Base-by-base conservation (phyloP, 345 rosid species). In the Eucalyptus leucophloia region DNA sequence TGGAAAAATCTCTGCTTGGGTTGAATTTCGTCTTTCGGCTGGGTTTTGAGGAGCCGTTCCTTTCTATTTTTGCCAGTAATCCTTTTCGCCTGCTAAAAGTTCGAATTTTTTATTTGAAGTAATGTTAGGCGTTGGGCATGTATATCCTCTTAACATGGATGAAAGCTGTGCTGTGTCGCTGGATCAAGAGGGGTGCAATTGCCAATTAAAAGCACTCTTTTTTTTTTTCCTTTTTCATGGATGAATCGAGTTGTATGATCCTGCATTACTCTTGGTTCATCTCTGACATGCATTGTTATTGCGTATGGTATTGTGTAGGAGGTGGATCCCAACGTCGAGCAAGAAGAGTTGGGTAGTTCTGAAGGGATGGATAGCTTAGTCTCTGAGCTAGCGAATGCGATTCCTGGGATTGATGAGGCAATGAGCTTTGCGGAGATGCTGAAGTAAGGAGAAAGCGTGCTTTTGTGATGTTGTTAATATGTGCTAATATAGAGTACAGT, bases 391-490 rank as follows among this genome's bases (percentile, higher is more conserved):
- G 97, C 99, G 3, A 98, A 95, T 95, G 97, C 99, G 2, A 98
- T 98, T 91, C 99, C 99, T 62, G 99, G 99, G 56, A 98, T 98
- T 72, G 99, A 98, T 42, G 99, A 97, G 92, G 99, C 99, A 6
- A 97, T 98, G 99, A 98, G 99, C 92, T 98, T 98, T 90, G 99
- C 99, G 3, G 99, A 98, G 94, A 98, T 97, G 99, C 94, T 97
- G 86, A 98, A 98, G 99, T 97, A 93, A 93, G 91, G 91, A 28
- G 45, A 24, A 77, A 77, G 47, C 83, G 42, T 21, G 16, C 83
- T 77, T 77, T 77, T 21, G 15, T 19, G 28, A 40, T 77, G 1
- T 37, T 37, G 24, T 13, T 65, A 40, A 56, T 17, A 6, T 28
- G 50, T 86, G 18, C 53, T 45, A 7, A 19, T 37, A 14, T 16